Evolutionary conservation across 352 stramenopile species (phyloP).

Genomic region (Chrysophaeum taylorii): DNA sequence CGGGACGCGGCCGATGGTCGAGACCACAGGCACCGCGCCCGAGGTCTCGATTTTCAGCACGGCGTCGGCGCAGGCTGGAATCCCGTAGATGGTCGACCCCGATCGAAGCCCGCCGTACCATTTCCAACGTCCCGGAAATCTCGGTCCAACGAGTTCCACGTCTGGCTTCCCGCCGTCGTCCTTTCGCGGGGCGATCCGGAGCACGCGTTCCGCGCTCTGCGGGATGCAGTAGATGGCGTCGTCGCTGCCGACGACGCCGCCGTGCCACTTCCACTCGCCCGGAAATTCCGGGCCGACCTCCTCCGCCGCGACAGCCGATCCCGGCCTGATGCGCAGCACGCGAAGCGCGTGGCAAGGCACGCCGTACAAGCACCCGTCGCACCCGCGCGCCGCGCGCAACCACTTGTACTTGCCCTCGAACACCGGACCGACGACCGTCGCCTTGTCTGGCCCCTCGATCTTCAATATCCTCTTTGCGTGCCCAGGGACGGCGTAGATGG

Average conservation of each 20-base stretch:
- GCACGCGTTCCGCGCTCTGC: slow-evolving; percentile 13
- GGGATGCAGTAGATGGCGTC: slow-evolving; percentile 16
- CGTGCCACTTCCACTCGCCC: slow-evolving; percentile 21
- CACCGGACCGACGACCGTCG: slow-evolving; percentile 25
- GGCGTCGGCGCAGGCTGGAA: slow-evolving; percentile 4
- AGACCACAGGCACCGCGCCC: slow-evolving; percentile 13
- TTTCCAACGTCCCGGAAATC: slow-evolving; percentile 22
- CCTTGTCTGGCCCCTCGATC: slow-evolving; percentile 22
- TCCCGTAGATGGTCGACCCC: slow-evolving; percentile 21
- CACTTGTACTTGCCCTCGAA: slow-evolving; percentile 24
- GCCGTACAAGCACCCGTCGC: slow-evolving; percentile 12
- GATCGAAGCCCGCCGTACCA: slow-evolving; percentile 18
- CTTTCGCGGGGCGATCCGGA: slow-evolving; percentile 9
- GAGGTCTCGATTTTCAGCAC: slow-evolving; percentile 17
- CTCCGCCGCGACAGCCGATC: not conserved
- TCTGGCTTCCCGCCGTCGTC: not conserved
- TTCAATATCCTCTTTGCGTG: slow-evolving; percentile 25
- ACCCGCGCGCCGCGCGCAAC: not conserved
- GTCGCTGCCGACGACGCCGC: slow-evolving; percentile 13
- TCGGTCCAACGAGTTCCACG: not conserved
- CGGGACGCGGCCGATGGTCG: slow-evolving; percentile 10
- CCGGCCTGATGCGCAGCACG: slow-evolving; percentile 16
- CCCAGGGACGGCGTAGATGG: slow-evolving; percentile 54
- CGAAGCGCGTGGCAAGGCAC: slow-evolving; percentile 20
- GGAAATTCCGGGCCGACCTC: slow-evolving; percentile 1